Base-by-base conservation (phyloP, 208 protist species). In the Crithidia bombi region DNA sequence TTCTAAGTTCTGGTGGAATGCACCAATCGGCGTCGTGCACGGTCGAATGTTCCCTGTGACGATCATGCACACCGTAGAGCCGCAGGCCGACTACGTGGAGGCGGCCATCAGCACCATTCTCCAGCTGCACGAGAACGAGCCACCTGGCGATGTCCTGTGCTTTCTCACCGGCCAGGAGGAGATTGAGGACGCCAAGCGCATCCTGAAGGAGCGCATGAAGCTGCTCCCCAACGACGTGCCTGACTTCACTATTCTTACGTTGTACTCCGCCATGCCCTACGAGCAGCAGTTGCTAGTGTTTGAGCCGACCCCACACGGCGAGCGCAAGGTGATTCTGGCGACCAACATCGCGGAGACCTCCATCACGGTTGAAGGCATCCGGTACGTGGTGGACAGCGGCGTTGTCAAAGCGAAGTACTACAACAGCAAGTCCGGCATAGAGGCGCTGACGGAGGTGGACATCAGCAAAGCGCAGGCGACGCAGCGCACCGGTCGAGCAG, bases 321-420 rank as follows among this genome's bases (percentile, higher is more conserved):
- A 89, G 26, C 87, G 97, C 59, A 99, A 98, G 74, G 87, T 98
- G 3, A 98, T 99, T 38, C 76, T 99, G 10, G 97, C 99, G 1
- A 99, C 99, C 36, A 99, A 99, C 85, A 99, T 99, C 74, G 98
- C 98, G 35, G 98, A 99, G 70, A 99, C 99, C 5, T 99, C 98
- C 33, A 89, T 99, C 23, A 99, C 99, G 15, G 99, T 99, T 47
- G 96, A 99, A 77, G 97, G 97, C 30, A 98, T 99, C 64, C 91
- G 98, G 35, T 99, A 99, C 83, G 98, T 99, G 3, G 96, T 99
- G 38, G 99, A 99, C 80, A 86, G 87, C 49, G 98, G 99, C 0
- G 98, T 98, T 46, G 93, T 89, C 28, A 99, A 99, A 88, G 97
- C 98, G 36, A 99, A 98, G 69, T 93, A 84, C 65, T 99, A 98